Conservation (phyloP, 352 stramenopile species). For the Aphanomyces astaci region DNA sequence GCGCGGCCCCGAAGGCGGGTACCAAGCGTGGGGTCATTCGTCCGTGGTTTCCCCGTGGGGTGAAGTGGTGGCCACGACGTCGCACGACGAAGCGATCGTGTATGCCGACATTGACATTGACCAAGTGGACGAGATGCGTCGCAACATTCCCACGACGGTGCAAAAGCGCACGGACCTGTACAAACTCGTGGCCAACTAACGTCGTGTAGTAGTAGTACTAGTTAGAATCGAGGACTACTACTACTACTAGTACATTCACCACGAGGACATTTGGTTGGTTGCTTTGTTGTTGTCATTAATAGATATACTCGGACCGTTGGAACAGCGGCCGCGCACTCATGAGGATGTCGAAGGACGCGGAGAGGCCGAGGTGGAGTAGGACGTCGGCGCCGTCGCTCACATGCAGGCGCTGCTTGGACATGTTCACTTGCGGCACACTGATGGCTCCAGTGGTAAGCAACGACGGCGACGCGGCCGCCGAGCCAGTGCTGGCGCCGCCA, state of each 20-base stretch:
- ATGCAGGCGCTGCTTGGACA: constrained; percentile 69
- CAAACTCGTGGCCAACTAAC: constrained; percentile 78
- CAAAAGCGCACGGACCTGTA: constrained; percentile 97
- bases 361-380: constrained; percentile 56
- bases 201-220: too few species aligned
- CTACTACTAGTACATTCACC: too few species aligned
- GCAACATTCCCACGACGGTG: constrained; percentile 91
- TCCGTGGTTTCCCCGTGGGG: constrained; percentile 96
- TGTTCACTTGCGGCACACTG: constrained; percentile 44
- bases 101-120: constrained; percentile 94
- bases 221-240: too few species aligned
- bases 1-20: constrained; percentile 88
- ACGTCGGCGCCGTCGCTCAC: constrained; percentile 68
- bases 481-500: constrained; percentile 2
- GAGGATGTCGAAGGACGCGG: constrained; percentile 72
- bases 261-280: not conserved
- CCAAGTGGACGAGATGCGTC: constrained; percentile 91
- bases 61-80: constrained; percentile 92
- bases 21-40: constrained; percentile 99
- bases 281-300: constrained; percentile 31
- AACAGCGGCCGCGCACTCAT: constrained; percentile 44
- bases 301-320: constrained; percentile 66
- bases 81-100: constrained; percentile 89
- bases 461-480: not conserved
- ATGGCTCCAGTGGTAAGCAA: constrained; percentile 62